Percentiles rank a stretch among this genome's conserved stretches.
These are phyloP conservation scores for Alternaria sp. DNA, from an alignment of 2,329 filamentous ascomycete species.

Conservation along the genomic window DNA sequence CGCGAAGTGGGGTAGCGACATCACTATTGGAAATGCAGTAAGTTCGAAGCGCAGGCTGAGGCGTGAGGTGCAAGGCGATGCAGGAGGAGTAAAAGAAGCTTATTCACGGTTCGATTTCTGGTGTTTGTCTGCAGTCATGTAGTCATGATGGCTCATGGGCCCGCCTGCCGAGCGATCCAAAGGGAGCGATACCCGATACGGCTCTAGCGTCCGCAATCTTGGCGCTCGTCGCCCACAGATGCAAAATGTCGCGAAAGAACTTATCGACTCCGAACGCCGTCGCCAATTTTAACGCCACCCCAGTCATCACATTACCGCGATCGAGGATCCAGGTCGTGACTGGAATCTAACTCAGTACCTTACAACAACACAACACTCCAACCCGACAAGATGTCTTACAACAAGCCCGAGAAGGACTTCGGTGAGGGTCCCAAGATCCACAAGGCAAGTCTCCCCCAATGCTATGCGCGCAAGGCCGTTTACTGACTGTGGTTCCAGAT, in stretches of 20 bases:
- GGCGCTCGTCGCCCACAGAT: slow-evolving; percentile 22
- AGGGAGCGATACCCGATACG: slow-evolving; percentile 26
- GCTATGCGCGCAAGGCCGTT: neutral
- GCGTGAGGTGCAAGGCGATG: neutral
- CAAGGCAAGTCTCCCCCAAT: slow-evolving; percentile 58
- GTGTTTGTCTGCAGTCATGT: slow-evolving; percentile 23
- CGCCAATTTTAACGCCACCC: slow-evolving; percentile 40
- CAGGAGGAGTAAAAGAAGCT: neutral
- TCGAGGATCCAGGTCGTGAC: slow-evolving; percentile 58
- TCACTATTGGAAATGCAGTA: slow-evolving; percentile 20
- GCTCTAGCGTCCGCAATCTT: slow-evolving; percentile 45
- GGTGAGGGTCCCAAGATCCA: slow-evolving; percentile 94
- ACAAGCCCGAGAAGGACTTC: slow-evolving; percentile 93
- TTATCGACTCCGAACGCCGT: slow-evolving; percentile 40
- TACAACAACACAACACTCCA: slow-evolving; percentile 29
- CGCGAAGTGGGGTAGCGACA: slow-evolving; percentile 74
- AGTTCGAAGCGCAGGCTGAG: neutral
- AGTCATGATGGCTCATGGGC: slow-evolving; percentile 40
- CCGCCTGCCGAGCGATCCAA: slow-evolving; percentile 11
- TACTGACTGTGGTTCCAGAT: slow-evolving; percentile 58
- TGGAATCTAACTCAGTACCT: slow-evolving; percentile 43
- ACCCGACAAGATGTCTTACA: slow-evolving; percentile 48
- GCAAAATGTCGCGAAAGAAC: slow-evolving; percentile 20
- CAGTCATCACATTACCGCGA: slow-evolving; percentile 65
- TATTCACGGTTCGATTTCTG: slow-evolving; percentile 5